Conservation (phyloP, 768 basidiomycete genomes). For the Paxillus ammoniavirescens region DNA sequence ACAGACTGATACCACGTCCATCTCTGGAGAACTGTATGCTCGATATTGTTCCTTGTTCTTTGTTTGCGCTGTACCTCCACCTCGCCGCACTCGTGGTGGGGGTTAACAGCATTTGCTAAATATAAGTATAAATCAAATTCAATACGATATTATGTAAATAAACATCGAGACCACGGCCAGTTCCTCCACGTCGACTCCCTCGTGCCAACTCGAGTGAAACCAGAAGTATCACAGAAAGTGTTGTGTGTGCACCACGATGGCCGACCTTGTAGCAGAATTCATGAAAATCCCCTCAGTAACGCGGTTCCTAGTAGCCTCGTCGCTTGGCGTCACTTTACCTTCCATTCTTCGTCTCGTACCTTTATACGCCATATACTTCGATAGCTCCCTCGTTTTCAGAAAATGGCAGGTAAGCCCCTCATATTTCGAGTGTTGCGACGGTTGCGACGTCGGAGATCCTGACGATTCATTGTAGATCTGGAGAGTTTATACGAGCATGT, state of each 20-base stretch:
- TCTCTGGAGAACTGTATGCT: too few relatives aligned
- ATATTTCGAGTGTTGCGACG: background rate
- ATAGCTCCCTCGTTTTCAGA: constrained; percentile 41
- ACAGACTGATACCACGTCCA: too few relatives aligned
- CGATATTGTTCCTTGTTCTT: too few relatives aligned
- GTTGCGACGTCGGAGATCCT: background rate
- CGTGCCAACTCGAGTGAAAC: too few relatives aligned
- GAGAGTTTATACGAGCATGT: constrained; percentile 73
- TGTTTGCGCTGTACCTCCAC: too few relatives aligned
- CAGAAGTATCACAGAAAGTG: too few relatives aligned
- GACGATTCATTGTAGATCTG: constrained; percentile 51
- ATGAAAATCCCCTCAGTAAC: constrained; percentile 85
- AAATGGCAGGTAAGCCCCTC: constrained; percentile 49
- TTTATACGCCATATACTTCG: constrained; percentile 54
- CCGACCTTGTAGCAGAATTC: constrained; percentile 55
- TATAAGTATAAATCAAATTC: too few relatives aligned
- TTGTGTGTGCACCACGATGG: constrained; percentile 33
- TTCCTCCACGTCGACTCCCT: too few relatives aligned
- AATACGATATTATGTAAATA: too few relatives aligned
- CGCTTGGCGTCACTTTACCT: constrained; percentile 58
- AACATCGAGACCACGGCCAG: too few relatives aligned
- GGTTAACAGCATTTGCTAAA: too few relatives aligned
- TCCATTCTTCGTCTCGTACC: constrained; percentile 53
- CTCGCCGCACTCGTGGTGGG: too few relatives aligned
- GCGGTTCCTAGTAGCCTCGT: constrained; percentile 61